Conservation (phyloP, 371 early-diverging fungal species). For the Mucor saturninus region DNA sequence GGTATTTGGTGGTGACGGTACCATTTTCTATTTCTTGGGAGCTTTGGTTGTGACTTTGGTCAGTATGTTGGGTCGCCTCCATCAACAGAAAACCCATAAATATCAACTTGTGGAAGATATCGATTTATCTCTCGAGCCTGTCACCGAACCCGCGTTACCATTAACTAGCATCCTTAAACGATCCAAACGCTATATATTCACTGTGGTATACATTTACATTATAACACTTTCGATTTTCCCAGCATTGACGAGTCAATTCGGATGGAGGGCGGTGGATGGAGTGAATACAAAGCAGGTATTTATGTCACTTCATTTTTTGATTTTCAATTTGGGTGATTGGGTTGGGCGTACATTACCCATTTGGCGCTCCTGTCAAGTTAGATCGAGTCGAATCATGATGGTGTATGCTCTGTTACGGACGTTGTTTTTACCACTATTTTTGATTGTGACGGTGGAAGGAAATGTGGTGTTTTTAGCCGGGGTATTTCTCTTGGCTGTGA, state of each 20-base stretch:
- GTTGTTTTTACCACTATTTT: slow-evolving; percentile 67
- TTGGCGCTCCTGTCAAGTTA: slow-evolving; percentile 31
- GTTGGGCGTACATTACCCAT: slow-evolving; percentile 63
- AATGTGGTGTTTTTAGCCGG: slow-evolving; percentile 58
- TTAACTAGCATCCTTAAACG: slow-evolving; percentile 19
- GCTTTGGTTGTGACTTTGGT: slow-evolving; percentile 41
- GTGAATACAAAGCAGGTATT: slow-evolving; percentile 37
- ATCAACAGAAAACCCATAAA: slow-evolving; percentile 45
- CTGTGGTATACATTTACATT: slow-evolving; percentile 60
- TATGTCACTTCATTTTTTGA: slow-evolving; percentile 71
- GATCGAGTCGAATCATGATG: slow-evolving; percentile 40
- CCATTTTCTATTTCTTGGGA: slow-evolving; percentile 11
- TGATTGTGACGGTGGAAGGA: slow-evolving; percentile 52
- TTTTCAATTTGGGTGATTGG: slow-evolving; percentile 78
- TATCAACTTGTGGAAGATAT: slow-evolving; percentile 17
- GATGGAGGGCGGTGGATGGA: too few species aligned
- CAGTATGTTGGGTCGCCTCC: slow-evolving; percentile 47
- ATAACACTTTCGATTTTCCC: slow-evolving; percentile 79
- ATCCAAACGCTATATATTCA: slow-evolving; percentile 46
- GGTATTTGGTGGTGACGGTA: slow-evolving; percentile 21
- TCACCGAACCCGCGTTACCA: too few species aligned
- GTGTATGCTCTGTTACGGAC: slow-evolving; percentile 51
- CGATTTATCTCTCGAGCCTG: too few species aligned
- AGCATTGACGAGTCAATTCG: slow-evolving; percentile 70
- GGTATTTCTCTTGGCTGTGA: slow-evolving; percentile 61